Evolutionary conservation across 75 land plant genomes (phyloP), one percentile per base, ranked within the genome.

Genomic region (Adiantum capillusveneris): DNA sequence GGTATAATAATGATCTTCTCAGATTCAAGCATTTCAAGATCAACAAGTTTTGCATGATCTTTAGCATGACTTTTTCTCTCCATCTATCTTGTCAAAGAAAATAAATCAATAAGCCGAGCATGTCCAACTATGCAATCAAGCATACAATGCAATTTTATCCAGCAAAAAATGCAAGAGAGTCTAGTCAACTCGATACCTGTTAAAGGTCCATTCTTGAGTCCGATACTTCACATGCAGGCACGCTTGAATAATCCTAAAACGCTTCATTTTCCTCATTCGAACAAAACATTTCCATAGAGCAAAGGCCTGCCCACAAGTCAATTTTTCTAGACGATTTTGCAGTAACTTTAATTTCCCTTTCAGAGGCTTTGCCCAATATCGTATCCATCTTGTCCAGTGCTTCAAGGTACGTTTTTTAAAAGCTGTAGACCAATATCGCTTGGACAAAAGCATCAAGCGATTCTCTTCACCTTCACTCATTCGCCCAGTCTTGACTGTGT

Each of bases 261-360:
- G 49, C 14, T 46, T 46, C 58, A 44, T 62, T 28, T 56, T 56
- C 27, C 57, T 42, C 17, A 31, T 41, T 25, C 67, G 73, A 0
- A 71, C 60, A 13, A 64, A 25, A 26, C 58, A 63, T 21, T 56
- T 56, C 73, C 73, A 71, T 0, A 53, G 57, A 31, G 60, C 54
- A 11, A 71, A 6, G 31, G 67, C 60, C 48, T 64, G 67, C 31
- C 63, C 54, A 25, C 58, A 46, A 11, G 44, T 63, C 54, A 71
- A 53, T 42, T 25, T 71, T 49, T 71, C 63, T 29, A 71, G 45
- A 26, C 64, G 73, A 1, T 58, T 53, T 44, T 71, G 67, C 20
- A 71, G 49, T 27, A 57, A 18, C 14, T 56, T 52, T 28, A 71
- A 28, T 28, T 71, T 71, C 57, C 41, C 59, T 24, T 53, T 65